Evolutionary conservation across 73 alveolate species (phyloP).

Genomic region (Paramecium caudatum): DNA sequence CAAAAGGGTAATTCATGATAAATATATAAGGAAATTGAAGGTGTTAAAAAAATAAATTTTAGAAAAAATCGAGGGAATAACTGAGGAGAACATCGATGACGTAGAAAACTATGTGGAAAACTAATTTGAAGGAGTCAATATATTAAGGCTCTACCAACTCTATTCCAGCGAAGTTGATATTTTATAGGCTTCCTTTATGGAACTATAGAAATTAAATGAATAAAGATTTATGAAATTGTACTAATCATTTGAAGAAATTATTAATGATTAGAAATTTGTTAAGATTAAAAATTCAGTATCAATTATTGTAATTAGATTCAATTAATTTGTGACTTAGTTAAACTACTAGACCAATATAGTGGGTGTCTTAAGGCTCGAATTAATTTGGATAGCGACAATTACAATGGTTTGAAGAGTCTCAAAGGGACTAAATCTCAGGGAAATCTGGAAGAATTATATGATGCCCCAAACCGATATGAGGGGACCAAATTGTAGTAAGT

Average conservation of each 20-base stretch:
- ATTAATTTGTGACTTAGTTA: background rate
- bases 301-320: too few species aligned
- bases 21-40: too few species aligned
- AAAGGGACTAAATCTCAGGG: conserved; percentile 21
- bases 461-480: background rate
- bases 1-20: too few species aligned
- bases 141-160: background rate
- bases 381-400: background rate
- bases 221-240: conserved; percentile 7
- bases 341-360: background rate
- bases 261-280: conserved; percentile 17
- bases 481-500: background rate
- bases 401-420: background rate
- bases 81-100: too few species aligned
- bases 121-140: background rate
- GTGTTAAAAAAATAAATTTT: too few species aligned
- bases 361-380: background rate
- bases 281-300: background rate
- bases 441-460: background rate
- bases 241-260: background rate
- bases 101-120: background rate
- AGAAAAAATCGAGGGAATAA: too few species aligned
- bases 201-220: background rate
- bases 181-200: background rate
- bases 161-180: conserved; percentile 18